A percentile compares a stretch with the other conserved stretches of the same genome.
Evolutionary conservation across 2,329 filamentous ascomycete genomes (phyloP).

Genomic region (Neopestalotiopsis sp.): DNA sequence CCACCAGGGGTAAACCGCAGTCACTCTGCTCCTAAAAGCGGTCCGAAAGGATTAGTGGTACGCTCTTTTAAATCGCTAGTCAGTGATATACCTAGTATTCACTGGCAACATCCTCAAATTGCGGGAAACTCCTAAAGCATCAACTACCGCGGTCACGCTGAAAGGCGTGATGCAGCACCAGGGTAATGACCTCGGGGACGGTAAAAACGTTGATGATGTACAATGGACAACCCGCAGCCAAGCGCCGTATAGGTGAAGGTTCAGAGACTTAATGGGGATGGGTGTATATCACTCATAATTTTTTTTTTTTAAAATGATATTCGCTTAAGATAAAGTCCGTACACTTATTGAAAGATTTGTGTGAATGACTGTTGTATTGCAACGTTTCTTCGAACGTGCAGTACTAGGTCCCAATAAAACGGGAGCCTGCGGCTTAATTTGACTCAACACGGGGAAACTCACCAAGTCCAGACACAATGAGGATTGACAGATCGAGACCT

Average conservation of each 20-base stretch:
- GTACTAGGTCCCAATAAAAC: neutral
- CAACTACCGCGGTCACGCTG: neutral
- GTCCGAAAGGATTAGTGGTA: neutral
- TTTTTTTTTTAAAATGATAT: neutral
- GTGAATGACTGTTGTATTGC: neutral
- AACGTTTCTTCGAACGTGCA: neutral
- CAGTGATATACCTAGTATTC: neutral
- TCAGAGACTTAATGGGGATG: neutral
- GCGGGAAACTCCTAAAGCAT: neutral
- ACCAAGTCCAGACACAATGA: constrained; percentile 40
- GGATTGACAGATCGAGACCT: neutral
- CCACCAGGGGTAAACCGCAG: neutral
- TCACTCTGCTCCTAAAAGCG: neutral
- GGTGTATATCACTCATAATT: neutral
- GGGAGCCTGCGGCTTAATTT: constrained; percentile 42
- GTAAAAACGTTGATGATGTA: neutral
- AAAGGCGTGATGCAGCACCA: neutral
- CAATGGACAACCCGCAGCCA: neutral
- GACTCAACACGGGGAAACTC: constrained; percentile 46
- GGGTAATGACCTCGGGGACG: neutral
- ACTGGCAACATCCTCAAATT: neutral
- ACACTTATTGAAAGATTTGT: neutral
- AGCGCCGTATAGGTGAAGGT: neutral
- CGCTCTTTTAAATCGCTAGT: neutral
- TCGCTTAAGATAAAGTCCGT: neutral